These are phyloP conservation scores for Poa pratensis DNA, from an alignment of 176 grass and related monocot genomes.

Conservation along the genomic window DNA sequence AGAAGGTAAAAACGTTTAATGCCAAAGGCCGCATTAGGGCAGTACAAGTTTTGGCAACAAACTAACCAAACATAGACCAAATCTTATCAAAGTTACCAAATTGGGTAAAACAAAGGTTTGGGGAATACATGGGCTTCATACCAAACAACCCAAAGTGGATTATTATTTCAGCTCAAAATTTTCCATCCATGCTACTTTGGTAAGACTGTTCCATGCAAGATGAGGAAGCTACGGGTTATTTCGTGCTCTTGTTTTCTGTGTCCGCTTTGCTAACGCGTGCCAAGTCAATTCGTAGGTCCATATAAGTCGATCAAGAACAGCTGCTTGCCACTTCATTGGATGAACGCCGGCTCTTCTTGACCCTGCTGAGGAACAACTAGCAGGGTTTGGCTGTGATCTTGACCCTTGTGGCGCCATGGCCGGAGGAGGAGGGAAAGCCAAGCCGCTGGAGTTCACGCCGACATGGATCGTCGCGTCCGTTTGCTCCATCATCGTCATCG, in stretches of 20 bases:
- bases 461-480: constrained; percentile 89
- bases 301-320: neutral
- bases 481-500: constrained; percentile 72
- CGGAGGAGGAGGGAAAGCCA: constrained; percentile 41
- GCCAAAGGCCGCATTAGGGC: too few relatives aligned
- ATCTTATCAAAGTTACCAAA: neutral
- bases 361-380: neutral
- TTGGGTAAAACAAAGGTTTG: neutral
- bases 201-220: too few relatives aligned
- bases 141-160: neutral
- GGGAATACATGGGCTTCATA: neutral
- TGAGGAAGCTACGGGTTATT: neutral
- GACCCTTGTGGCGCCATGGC: constrained; percentile 48
- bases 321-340: neutral
- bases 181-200: neutral
- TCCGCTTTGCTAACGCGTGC: neutral
- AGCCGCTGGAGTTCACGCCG: constrained; percentile 74
- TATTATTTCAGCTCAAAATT: neutral
- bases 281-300: neutral
- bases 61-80: neutral
- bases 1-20: too few relatives aligned
- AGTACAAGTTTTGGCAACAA: neutral
- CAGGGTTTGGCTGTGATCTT: neutral
- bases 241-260: neutral
- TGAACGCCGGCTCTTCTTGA: neutral